These are phyloP conservation scores for Lignosus rhinocerotis DNA, from an alignment of 1,284 basidiomycete genomes.

Conservation along the genomic window DNA sequence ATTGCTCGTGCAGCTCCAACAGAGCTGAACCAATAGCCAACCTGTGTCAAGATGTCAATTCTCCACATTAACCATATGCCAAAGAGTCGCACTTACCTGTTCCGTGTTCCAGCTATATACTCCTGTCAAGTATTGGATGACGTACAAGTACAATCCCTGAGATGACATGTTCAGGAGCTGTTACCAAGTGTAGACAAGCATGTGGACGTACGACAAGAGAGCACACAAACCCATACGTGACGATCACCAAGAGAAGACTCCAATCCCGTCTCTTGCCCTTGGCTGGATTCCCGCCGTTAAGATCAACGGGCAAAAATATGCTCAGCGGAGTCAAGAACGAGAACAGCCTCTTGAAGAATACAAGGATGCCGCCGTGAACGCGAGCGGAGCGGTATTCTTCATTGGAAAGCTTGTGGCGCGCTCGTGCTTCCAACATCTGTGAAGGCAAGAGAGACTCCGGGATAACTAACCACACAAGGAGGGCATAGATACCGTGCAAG, in stretches of 20 bases:
- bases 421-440: conserved; percentile 38
- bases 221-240: conserved; percentile 54
- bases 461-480: conserved; percentile 58
- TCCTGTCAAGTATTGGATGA: conserved; percentile 70
- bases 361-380: conserved; percentile 18
- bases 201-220: conserved; percentile 50
- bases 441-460: conserved; percentile 72
- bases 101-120: conserved; percentile 76
- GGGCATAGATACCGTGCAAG: conserved; percentile 50
- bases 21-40: conserved; percentile 76
- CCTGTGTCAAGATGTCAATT: conserved; percentile 38
- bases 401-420: conserved; percentile 35
- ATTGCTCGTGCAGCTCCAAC: conserved; percentile 60
- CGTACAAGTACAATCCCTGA: conserved; percentile 64
- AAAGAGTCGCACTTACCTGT: conserved; percentile 44
- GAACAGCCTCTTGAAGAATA: conserved; percentile 42
- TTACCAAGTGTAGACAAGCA: not conserved
- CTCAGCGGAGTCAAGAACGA: conserved; percentile 65
- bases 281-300: conserved; percentile 37
- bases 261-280: conserved; percentile 58
- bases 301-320: conserved; percentile 57
- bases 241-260: conserved; percentile 63
- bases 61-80: not conserved
- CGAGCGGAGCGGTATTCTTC: conserved; percentile 18
- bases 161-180: not conserved